Conservation (phyloP, 345 rosid genomes). For the Barbarea vulgaris region DNA sequence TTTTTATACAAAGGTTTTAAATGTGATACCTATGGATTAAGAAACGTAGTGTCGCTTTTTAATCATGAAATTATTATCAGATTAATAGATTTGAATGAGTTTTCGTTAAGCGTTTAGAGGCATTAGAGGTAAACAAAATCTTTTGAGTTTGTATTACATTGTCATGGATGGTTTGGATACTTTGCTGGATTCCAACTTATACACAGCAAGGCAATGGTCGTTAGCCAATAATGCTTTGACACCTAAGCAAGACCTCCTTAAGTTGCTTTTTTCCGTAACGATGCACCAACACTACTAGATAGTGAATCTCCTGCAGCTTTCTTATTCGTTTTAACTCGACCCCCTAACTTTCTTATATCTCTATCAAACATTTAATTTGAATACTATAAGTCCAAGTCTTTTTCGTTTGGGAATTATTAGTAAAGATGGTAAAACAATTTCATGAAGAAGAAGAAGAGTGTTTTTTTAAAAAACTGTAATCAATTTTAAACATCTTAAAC, state of each 20-base stretch:
- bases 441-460: background rate
- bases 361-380: too few relatives aligned
- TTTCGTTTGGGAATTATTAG: background rate
- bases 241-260: background rate
- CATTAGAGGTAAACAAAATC: background rate
- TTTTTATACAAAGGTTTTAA: slow-evolving; percentile 7
- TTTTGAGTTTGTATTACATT: too few relatives aligned
- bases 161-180: background rate
- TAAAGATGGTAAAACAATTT: background rate
- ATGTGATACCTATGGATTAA: background rate
- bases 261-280: background rate
- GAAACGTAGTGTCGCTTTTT: background rate
- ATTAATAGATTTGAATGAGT: background rate
- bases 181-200: background rate
- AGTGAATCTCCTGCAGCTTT: background rate
- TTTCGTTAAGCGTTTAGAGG: background rate
- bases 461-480: background rate
- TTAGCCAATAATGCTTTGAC: background rate
- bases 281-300: too few relatives aligned
- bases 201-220: background rate
- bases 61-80: background rate
- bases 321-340: background rate
- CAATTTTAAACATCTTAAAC: background rate
- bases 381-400: background rate
- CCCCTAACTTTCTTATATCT: background rate